Evolutionary conservation across 306 rosid species (phyloP), one percentile per base, ranked within the genome.

Genomic region (Rosa multiflora): DNA sequence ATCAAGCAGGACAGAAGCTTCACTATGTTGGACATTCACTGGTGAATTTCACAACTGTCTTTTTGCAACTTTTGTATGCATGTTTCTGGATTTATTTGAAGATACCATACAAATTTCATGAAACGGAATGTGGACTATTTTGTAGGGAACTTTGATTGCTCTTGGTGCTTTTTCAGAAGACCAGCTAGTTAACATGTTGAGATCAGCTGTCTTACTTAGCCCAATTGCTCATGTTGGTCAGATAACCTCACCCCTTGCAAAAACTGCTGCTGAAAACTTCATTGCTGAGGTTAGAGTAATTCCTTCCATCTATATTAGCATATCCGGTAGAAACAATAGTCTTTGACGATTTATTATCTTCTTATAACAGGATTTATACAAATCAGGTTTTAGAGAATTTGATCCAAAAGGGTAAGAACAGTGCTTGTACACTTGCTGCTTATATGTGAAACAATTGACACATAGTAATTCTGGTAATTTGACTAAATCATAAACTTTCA

Each of bases 1-100:
- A 86, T 87, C 89, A 86, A 85, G 80, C 99, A 44, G 87, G 94
- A 71, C 92, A 95, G 82, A 95, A 85, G 67, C 67, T 90, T 62
- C 94, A 92, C 79, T 95, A 92, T 83, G 87, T 95, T 82, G 99
- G 99, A 71, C 99, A 95, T 78, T 95, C 99, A 48, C 91, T 89
- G 93, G 97, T 91, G 63, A 84, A 73, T 78, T 78, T 77, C 44
- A 35, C 73, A n/a, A 46, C 37, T 53, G 44, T 20, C 7, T 18
- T 43, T 53, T 37, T 74, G 47, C 76, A 61, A 2, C 48, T 35
- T 70, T 51, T 67, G 47, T 72, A 67, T 17, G 21, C 5, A 0
- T 51, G 14, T 66, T 44, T 69, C 58, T 3, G n/a, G 66, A 75
- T 79, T 52, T 67, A 20, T 21, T 21, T 48, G 29, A 84, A 43